These are phyloP conservation scores for Dryas octopetala DNA, from an alignment of 306 rosid species.

Conservation along the genomic window DNA sequence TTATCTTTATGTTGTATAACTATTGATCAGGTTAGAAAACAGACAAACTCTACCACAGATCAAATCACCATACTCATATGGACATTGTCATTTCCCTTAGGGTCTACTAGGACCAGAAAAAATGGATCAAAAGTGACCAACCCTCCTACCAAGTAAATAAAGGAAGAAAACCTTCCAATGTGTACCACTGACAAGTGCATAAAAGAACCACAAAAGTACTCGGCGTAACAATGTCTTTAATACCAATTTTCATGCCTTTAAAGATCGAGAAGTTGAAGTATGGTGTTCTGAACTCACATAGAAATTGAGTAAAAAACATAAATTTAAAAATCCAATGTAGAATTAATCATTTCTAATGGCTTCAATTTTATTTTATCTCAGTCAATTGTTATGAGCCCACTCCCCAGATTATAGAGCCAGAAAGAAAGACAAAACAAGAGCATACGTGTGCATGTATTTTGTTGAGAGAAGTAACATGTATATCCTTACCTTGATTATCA, in stretches of 20 bases:
- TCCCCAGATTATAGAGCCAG: not conserved
- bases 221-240: too few relatives aligned
- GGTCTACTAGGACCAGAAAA: not conserved
- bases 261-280: too few relatives aligned
- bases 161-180: too few relatives aligned
- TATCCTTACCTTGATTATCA: constrained; percentile 44
- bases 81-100: not conserved
- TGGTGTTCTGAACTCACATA: not conserved
- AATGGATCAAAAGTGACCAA: not conserved
- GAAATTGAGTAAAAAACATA: not conserved
- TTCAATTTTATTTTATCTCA: constrained; percentile 8
- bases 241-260: too few relatives aligned
- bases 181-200: too few relatives aligned
- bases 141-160: not conserved
- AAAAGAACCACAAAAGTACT: too few relatives aligned
- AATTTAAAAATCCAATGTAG: not conserved
- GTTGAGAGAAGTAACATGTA: not conserved
- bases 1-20: not conserved
- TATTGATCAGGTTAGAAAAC: not conserved
- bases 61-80: not conserved
- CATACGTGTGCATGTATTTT: not conserved
- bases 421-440: not conserved
- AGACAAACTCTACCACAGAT: not conserved
- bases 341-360: not conserved
- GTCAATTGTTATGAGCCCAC: not conserved